Conservation (phyloP, 257 asterid genomes). For the Galeopsis tetrahit region DNA sequence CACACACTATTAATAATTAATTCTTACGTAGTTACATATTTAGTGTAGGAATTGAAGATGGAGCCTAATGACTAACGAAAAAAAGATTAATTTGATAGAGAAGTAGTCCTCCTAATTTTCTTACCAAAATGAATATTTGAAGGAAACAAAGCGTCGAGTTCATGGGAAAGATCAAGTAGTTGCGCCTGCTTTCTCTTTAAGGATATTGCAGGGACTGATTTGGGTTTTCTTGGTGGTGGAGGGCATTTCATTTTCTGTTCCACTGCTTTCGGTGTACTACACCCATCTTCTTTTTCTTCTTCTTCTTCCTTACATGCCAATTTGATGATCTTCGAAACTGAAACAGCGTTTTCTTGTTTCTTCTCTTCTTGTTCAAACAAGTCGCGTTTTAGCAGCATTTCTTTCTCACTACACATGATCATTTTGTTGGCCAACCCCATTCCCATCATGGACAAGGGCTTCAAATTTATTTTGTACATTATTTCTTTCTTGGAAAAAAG, state of each 20-base stretch:
- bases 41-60: background rate
- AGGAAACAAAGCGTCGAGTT: slow-evolving; percentile 59
- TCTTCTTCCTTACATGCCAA: slow-evolving; percentile 14
- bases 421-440: slow-evolving; percentile 47
- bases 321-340: slow-evolving; percentile 39
- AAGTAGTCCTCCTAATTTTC: slow-evolving; percentile 51
- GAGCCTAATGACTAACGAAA: too few relatives aligned
- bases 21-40: background rate
- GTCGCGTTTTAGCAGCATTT: slow-evolving; percentile 38
- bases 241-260: slow-evolving; percentile 53
- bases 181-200: slow-evolving; percentile 39
- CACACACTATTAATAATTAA: background rate
- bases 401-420: slow-evolving; percentile 26
- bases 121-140: slow-evolving; percentile 54
- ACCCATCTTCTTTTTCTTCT: slow-evolving; percentile 34
- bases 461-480: background rate
- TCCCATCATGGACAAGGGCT: slow-evolving; percentile 43
- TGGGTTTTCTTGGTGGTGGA: slow-evolving; percentile 70
- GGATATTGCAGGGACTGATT: slow-evolving; percentile 44
- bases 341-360: slow-evolving; percentile 15
- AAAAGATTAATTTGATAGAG: background rate
- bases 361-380: slow-evolving; percentile 1
- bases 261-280: slow-evolving; percentile 58
- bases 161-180: slow-evolving; percentile 56
- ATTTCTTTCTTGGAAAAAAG: slow-evolving; percentile 11